Base-by-base conservation (phyloP, 495 filamentous ascomycete species). In the Hypoxylon cercidicola region DNA sequence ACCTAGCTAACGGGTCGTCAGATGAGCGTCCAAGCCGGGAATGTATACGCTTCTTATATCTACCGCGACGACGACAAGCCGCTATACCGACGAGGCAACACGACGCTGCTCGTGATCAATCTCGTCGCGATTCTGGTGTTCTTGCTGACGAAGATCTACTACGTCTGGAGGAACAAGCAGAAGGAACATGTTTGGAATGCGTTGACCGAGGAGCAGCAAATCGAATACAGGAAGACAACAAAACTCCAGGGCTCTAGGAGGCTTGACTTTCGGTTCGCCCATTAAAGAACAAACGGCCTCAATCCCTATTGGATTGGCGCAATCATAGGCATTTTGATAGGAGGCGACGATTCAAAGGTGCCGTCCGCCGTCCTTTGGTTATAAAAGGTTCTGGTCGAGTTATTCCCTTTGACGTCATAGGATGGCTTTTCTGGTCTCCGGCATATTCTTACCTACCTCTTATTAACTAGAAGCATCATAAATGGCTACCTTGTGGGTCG, bases 21-120 rank as follows among this genome's bases (percentile, higher is more conserved):
- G 76, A 93, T 89, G 89, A 80, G 75, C 37, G 88, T 90, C 9
- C 90, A 89, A 70, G 75, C 84, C 0, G 81, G 81, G 21, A 88
- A 78, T 28, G 86, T 91, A 32, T 78, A 88, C 18, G 60, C 59
- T 45, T 72, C 64, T 15, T 69, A 72, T 30, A 75, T 89, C 25
- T 90, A 90, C 60, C 82, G 82, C 3, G 77, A 79, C 23, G 69
- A 82, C 19, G 89, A 91, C 65, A 86, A 86, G 40, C 88, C 87
- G 0, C 69, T 79, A 18, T 90, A 93, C 60, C 82, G 83, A 18
- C 82, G 80, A 0, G 90, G 90, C 0, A 92, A 93, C 69, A 81
- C 79, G 20, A 82, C 84, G 0, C 76, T 92, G 0, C 78, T 93
- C n/a, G 81, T 70, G 3, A 72, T 92, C 18, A 77, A 73, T 28